These are phyloP conservation scores for Physcomitrium patens DNA, from an alignment of 225 moss, liverwort and hornwort species.

Conservation along the genomic window DNA sequence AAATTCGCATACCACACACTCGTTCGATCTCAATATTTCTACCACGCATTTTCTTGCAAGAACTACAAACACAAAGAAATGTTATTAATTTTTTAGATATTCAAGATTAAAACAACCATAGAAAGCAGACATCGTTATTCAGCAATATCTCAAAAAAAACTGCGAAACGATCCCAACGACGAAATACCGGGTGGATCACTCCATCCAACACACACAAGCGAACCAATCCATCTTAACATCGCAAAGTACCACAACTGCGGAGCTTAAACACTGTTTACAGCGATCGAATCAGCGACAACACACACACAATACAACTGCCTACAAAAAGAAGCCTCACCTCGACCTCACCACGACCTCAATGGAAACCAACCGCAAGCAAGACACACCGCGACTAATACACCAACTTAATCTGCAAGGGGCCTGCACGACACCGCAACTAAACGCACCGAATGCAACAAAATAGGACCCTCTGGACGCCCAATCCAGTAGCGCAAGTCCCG, in stretches of 20 bases:
- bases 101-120: not conserved
- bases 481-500: constrained; percentile 20
- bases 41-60: constrained; percentile 1
- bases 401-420: not conserved
- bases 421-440: not conserved
- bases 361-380: not conserved
- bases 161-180: not conserved
- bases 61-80: not conserved
- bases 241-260: not conserved
- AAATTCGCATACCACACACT: constrained; percentile 9
- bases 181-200: no score
- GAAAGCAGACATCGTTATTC: not conserved
- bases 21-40: constrained; percentile 2
- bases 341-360: not conserved
- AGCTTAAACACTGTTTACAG: not conserved
- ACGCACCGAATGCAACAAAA: not conserved
- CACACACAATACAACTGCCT: not conserved
- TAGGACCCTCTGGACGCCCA: not conserved
- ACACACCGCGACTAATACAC: not conserved
- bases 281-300: not conserved
- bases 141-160: constrained; percentile 4
- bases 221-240: not conserved
- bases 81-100: no score
- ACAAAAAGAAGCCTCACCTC: not conserved
- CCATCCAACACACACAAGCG: not conserved